A percentile compares a stretch with the other conserved stretches of the same genome.
These are phyloP conservation scores for Trichoderma sp. DNA, from an alignment of 2,329 filamentous ascomycete genomes.

Conservation along the genomic window DNA sequence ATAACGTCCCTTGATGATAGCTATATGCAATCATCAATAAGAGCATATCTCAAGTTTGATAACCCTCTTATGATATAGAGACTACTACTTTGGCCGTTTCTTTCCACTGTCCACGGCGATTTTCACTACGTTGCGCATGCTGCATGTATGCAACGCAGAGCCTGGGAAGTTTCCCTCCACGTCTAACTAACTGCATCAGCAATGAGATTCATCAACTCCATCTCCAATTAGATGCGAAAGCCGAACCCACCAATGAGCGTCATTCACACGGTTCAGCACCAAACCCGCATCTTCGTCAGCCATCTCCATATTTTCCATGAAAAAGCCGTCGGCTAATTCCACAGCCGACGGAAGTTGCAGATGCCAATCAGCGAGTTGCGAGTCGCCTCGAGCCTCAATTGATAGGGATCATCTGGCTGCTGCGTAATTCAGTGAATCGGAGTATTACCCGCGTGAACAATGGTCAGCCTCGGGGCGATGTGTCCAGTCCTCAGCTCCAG, in stretches of 20 bases:
- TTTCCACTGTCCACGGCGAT: too few species aligned
- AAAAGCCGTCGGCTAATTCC: constrained; percentile 20
- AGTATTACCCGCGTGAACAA: constrained; percentile 15
- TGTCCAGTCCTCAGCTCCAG: constrained; percentile 16
- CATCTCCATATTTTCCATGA: background rate
- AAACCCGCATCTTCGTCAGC: background rate
- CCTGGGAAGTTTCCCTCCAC: too few species aligned
- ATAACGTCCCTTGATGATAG: too few species aligned
- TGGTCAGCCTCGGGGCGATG: constrained; percentile 14
- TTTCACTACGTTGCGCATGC: too few species aligned
- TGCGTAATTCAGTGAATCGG: background rate
- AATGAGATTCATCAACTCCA: background rate
- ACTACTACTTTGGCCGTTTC: too few species aligned
- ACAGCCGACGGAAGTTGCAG: constrained; percentile 3
- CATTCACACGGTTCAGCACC: background rate
- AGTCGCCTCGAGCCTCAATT: background rate
- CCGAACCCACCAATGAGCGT: background rate
- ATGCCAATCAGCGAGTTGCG: constrained; percentile 7
- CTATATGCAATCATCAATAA: too few species aligned
- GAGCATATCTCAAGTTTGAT: too few species aligned
- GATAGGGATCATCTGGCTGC: background rate
- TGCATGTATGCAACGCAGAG: background rate
- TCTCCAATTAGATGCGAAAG: background rate
- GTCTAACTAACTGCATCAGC: too few species aligned
- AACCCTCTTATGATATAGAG: too few species aligned